Base-by-base conservation (phyloP, 2,329 filamentous ascomycete genomes). In the Huntiella bhutanensis region DNA sequence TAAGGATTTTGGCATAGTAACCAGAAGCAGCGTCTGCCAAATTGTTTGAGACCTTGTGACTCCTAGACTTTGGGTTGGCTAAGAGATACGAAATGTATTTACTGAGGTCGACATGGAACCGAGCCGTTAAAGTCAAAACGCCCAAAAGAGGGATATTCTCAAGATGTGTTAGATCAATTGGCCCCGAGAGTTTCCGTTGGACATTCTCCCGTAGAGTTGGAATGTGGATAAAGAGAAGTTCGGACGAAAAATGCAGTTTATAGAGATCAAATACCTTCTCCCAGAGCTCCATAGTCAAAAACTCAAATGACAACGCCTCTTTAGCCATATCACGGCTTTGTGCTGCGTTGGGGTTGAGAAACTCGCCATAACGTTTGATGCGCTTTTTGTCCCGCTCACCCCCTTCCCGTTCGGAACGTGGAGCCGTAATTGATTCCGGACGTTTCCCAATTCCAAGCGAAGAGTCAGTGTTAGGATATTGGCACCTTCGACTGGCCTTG, bases 141-240 rank as follows among this genome's bases (percentile, higher is more conserved):
- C 77, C 77, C 4, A 83, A 62, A 3, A 83, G 62, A 6, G 83
- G 59, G 51, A 80, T 54, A 55, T 74, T 67, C 55, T 69, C 60
- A 57, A 75, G 63, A 32, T 66, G 58, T n/a, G 58, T 59, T 16
- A 59, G 53, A 40, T 64, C 61, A 35, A 57, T 53, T 33, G 64
- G 56, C 8, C n/a, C 22, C 11, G 2, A 5, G 3, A 44, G 16
- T 19, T 46, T 47, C 8, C 45, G 44, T 4, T 41, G 16, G 8
- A 50, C 33, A 10, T 35, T 41, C 3, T 19, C 36, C 53, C 69
- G 70, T 52, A 83, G 73, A 0, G 72, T 79, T 2, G 74, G 70
- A 4, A 77, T 64, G 55, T 84, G 80, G 5, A 85, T 58, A 54
- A 85, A 85, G 0, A 80, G 75, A 35, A 85, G 66, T 55, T 84